Evolutionary conservation across 2,329 filamentous ascomycete species (phyloP), one percentile per base, ranked within the genome.

Genomic region (Cladophialophora yegresii): DNA sequence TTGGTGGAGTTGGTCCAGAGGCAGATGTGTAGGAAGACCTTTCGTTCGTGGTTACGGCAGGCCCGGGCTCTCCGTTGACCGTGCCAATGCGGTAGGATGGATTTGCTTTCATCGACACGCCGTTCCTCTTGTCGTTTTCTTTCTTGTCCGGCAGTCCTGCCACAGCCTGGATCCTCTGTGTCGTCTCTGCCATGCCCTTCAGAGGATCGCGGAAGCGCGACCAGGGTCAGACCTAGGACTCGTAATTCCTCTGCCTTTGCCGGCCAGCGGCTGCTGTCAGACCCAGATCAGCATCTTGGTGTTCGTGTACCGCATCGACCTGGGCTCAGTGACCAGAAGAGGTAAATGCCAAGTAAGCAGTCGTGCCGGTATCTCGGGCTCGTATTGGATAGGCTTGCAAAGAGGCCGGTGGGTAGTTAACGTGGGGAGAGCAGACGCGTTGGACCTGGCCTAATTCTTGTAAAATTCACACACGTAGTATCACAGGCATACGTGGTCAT

Each of bases 61-160:
- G 66, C 7, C 66, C 66, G 13, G 66, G 66, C 23, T 62, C 54
- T 9, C 66, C 66, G 47, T 65, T 67, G 20, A 61, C 33, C 10
- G 10, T 57, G 54, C 51, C 23, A 32, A 55, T 55, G 40, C 60
- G 57, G n/a, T 59, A 45, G 16, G 50, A 59, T n/a, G 64, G 8
- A 20, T 57, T 61, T 4, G 47, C n/a, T n/a, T 65, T 49, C 12
- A 45, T 45, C 28, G 54, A 50, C 12, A 40, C 40, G 22, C 49
- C 55, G 33, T 54, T 63, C 7, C 5, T 13, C 26, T 53, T 54
- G 40, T 32, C 28, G 20, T 20, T 49, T 20, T 3, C 20, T 12
- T 43, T 20, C 36, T 58, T 49, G 30, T 28, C 23, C n/a, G 22
- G 45, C 36, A 53, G 20, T 62, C 45, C 20, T 51, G 23, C 32